Conservation (phyloP, 805 yeast genomes). For the Spathaspora gorwiae region DNA sequence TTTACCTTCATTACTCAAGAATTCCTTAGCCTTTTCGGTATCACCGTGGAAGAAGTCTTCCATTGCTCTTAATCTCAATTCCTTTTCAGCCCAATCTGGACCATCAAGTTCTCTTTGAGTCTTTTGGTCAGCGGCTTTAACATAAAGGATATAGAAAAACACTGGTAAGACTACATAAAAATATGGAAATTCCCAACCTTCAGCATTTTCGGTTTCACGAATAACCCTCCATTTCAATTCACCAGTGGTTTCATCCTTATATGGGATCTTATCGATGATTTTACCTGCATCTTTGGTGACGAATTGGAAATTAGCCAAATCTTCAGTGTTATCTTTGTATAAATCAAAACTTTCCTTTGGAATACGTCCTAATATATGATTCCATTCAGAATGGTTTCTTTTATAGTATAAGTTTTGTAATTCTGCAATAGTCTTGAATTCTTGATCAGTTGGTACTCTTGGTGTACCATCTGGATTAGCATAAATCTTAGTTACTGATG, state of each 20-base stretch:
- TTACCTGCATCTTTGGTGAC: slow-evolving; percentile 48
- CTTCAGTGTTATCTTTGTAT: slow-evolving; percentile 57
- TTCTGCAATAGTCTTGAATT: slow-evolving; percentile 68
- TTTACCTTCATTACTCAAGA: slow-evolving; percentile 49
- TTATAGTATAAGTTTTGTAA: slow-evolving; percentile 56
- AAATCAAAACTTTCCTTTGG: slow-evolving; percentile 51
- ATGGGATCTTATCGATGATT: slow-evolving; percentile 80
- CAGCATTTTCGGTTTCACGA: slow-evolving; percentile 65
- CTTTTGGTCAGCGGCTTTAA: slow-evolving; percentile 43
- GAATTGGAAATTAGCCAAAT: slow-evolving; percentile 52
- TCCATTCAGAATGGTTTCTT: slow-evolving; percentile 52
- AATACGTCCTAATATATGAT: slow-evolving; percentile 43
- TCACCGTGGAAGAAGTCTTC: slow-evolving; percentile 58
- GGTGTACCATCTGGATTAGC: slow-evolving; percentile 74
- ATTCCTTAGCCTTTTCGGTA: slow-evolving; percentile 48
- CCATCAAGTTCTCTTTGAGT: slow-evolving; percentile 38
- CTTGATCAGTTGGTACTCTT: slow-evolving; percentile 64
- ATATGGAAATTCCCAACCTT: slow-evolving; percentile 80
- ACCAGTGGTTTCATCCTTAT: slow-evolving; percentile 73
- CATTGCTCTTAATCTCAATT: slow-evolving; percentile 69
- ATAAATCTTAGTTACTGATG: slow-evolving; percentile 62
- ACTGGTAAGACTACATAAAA: slow-evolving; percentile 73
- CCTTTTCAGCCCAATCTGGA: slow-evolving; percentile 80
- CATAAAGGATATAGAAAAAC: slow-evolving; percentile 50
- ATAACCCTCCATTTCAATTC: slow-evolving; percentile 75